Evolutionary conservation across 805 yeast genomes (phyloP).

Genomic region (Sugiyamaella boreocaroliniensis): DNA sequence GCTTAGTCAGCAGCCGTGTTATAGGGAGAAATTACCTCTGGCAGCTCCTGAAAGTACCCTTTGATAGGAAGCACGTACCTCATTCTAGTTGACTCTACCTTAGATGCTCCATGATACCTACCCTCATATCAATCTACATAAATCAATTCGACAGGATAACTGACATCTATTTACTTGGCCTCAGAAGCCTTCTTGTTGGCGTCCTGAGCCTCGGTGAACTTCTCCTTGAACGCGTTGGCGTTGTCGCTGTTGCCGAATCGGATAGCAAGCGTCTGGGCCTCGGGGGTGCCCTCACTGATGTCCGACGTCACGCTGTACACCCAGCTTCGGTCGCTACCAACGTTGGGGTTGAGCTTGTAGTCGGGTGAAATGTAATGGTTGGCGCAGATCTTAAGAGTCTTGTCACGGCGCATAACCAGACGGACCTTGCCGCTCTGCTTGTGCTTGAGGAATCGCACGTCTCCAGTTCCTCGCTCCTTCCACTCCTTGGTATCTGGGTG

Average conservation of each 20-base stretch:
- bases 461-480: constrained; percentile 99
- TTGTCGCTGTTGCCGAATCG: constrained; percentile 62
- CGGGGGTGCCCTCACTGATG: constrained; percentile 90
- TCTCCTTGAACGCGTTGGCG: constrained; percentile 92
- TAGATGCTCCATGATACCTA: too few relatives aligned
- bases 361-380: constrained; percentile 77
- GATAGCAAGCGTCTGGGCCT: constrained; percentile 93
- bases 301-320: constrained; percentile 93
- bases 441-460: constrained; percentile 90
- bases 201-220: constrained; percentile 78
- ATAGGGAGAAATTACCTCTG: too few relatives aligned
- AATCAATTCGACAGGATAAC: constrained; percentile 23
- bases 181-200: constrained; percentile 43
- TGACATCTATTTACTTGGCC: constrained; percentile 3
- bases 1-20: too few relatives aligned
- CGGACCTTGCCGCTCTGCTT: constrained; percentile 76
- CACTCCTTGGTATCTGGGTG: constrained; percentile 81
- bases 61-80: too few relatives aligned
- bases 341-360: constrained; percentile 80
- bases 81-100: too few relatives aligned
- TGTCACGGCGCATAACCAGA: constrained; percentile 97
- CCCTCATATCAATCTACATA: constrained; percentile 8
- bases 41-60: too few relatives aligned
- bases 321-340: constrained; percentile 98
- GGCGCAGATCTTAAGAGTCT: constrained; percentile 96